Conservation (phyloP, 2,329 filamentous ascomycete genomes). For the Teratosphaeria pseudoeucalypti region DNA sequence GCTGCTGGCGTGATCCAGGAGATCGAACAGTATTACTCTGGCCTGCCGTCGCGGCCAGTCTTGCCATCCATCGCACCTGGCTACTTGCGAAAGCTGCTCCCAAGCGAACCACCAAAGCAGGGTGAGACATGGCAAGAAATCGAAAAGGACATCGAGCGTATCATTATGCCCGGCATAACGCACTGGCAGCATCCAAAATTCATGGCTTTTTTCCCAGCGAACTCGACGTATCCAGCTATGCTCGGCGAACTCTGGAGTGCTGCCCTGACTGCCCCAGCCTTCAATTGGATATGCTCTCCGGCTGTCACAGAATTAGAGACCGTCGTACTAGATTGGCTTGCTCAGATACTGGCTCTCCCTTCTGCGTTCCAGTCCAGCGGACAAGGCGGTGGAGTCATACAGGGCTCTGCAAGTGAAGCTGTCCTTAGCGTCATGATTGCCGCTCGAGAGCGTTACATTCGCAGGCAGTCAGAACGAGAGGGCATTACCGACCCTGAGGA, state of each 20-base stretch:
- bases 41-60: constrained; percentile 58
- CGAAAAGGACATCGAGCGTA: constrained; percentile 68
- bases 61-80: constrained; percentile 71
- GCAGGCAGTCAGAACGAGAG: constrained; percentile 45
- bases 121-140: constrained; percentile 70
- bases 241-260: constrained; percentile 87
- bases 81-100: constrained; percentile 73
- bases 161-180: constrained; percentile 85
- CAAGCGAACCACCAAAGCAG: constrained; percentile 51
- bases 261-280: constrained; percentile 79
- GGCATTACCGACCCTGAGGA: constrained; percentile 38
- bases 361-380: constrained; percentile 62
- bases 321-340: constrained; percentile 84
- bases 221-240: constrained; percentile 71
- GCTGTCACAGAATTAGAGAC: constrained; percentile 91
- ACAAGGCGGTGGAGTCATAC: constrained; percentile 82
- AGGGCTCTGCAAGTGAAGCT: constrained; percentile 81
- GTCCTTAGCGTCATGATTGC: constrained; percentile 79
- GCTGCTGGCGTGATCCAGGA: constrained; percentile 73
- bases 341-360: constrained; percentile 63
- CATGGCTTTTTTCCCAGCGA: constrained; percentile 89
- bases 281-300: constrained; percentile 95
- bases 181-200: constrained; percentile 94
- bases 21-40: constrained; percentile 77
- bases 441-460: constrained; percentile 68